Evolutionary conservation across 106 monocot genomes (phyloP).

Genomic region (Chionographis japonica): DNA sequence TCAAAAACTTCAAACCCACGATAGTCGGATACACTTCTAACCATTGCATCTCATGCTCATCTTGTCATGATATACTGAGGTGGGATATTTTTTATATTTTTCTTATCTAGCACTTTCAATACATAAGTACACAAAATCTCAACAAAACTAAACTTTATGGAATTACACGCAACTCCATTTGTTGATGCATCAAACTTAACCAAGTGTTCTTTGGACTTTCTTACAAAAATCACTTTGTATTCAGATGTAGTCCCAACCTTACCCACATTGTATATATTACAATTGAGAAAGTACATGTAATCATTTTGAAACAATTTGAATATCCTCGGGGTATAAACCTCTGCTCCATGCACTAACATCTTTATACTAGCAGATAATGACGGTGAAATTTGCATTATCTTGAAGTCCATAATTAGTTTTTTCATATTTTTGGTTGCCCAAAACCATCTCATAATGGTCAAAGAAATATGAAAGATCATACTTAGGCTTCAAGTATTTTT

Average conservation of each 20-base stretch:
- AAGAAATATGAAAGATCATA: slow-evolving; percentile 40
- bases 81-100: slow-evolving; percentile 61
- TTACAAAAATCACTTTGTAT: slow-evolving; percentile 43
- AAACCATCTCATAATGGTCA: slow-evolving; percentile 31
- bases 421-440: slow-evolving; percentile 26
- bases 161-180: slow-evolving; percentile 43
- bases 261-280: slow-evolving; percentile 39
- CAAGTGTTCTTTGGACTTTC: slow-evolving; percentile 40
- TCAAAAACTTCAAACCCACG: slow-evolving; percentile 19
- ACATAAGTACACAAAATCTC: slow-evolving; percentile 67
- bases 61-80: slow-evolving; percentile 49
- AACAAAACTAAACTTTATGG: slow-evolving; percentile 46
- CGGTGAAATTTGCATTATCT: slow-evolving; percentile 32
- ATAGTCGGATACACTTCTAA: slow-evolving; percentile 25
- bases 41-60: slow-evolving; percentile 70
- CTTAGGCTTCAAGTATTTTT: slow-evolving; percentile 34
- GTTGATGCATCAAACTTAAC: slow-evolving; percentile 67
- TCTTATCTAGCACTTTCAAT: slow-evolving; percentile 53
- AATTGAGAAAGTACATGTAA: slow-evolving; percentile 45
- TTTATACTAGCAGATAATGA: slow-evolving; percentile 35
- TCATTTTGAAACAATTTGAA: slow-evolving; percentile 58
- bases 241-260: slow-evolving; percentile 48
- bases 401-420: slow-evolving; percentile 57
- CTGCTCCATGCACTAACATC: slow-evolving; percentile 50
- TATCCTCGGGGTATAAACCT: slow-evolving; percentile 50